A percentile compares a stretch with the other conserved stretches of the same genome.
These are phyloP conservation scores for Oligophagozyma castellii DNA, from an alignment of 1,139 yeast species.

Conservation along the genomic window DNA sequence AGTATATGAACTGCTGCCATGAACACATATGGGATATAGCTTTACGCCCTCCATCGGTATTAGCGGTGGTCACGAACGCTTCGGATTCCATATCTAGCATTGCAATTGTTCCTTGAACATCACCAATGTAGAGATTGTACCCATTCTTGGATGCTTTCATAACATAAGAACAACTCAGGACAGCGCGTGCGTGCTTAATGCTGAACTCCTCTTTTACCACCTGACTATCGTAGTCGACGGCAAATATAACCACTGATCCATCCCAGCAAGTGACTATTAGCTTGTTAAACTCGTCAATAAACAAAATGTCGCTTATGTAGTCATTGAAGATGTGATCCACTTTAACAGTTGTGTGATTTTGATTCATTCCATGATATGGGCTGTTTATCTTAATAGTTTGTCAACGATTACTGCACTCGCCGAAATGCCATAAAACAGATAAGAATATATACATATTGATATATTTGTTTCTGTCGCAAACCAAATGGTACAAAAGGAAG, in stretches of 20 bases:
- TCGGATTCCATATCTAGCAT: conserved; percentile 12
- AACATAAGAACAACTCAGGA: conserved; percentile 9
- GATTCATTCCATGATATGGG: too few relatives aligned
- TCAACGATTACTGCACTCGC: too few relatives aligned
- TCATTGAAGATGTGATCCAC: conserved; percentile 11
- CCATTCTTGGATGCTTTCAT: conserved; percentile 1
- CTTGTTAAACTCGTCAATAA: conserved; percentile 7
- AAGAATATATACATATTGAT: too few relatives aligned
- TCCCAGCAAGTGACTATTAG: conserved; percentile 21
- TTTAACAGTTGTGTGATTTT: conserved; percentile 2
- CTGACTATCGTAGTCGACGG: conserved; percentile 4
- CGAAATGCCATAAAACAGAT: too few relatives aligned
- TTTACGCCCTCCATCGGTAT: conserved; percentile 10
- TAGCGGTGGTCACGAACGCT: conserved; percentile 6
- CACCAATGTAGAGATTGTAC: conserved; percentile 14
- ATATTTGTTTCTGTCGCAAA: too few relatives aligned
- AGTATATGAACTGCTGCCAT: conserved; percentile 6
- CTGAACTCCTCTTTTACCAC: conserved; percentile 6
- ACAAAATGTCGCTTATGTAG: conserved; percentile 16
- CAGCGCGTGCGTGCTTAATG: conserved; percentile 9
- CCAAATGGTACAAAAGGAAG: too few relatives aligned
- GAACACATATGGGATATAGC: conserved; percentile 10
- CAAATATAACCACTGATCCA: conserved; percentile 16
- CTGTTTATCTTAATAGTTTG: too few relatives aligned
- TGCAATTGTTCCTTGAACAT: conserved; percentile 20